A percentile compares a stretch with the other conserved stretches of the same genome.
These are phyloP conservation scores for Yamadazyma nakazawae DNA, from an alignment of 805 yeast genomes.

Conservation along the genomic window DNA sequence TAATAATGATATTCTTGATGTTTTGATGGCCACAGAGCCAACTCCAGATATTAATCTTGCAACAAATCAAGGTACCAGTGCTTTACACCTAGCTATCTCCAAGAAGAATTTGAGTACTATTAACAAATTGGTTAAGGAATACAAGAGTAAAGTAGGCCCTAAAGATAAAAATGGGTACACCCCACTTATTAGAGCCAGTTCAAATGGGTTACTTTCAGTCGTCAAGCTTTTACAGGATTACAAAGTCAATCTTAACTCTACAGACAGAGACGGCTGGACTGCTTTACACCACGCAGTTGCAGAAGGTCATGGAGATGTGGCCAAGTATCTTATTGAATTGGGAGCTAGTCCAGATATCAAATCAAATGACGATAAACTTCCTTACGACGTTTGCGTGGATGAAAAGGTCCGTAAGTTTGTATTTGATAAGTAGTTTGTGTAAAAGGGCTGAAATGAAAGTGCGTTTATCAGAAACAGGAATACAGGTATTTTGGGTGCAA, in stretches of 20 bases:
- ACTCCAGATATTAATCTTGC: constrained; percentile 57
- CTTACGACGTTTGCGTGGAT: constrained; percentile 35
- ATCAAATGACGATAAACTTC: constrained; percentile 49
- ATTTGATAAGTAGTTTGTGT: constrained; percentile 3
- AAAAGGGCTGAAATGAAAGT: background rate
- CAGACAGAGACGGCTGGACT: constrained; percentile 77
- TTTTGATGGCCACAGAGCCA: constrained; percentile 47
- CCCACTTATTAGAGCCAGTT: constrained; percentile 80
- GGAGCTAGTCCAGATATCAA: constrained; percentile 62
- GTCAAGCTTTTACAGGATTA: constrained; percentile 51
- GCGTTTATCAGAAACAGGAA: too few species aligned
- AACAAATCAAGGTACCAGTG: constrained; percentile 69
- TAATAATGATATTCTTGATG: constrained; percentile 47
- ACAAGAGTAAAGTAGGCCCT: constrained; percentile 57
- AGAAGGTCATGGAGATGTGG: constrained; percentile 84
- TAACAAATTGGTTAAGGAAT: constrained; percentile 46
- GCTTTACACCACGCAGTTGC: constrained; percentile 87
- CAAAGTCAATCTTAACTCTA: constrained; percentile 62
- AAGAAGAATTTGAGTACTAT: constrained; percentile 59
- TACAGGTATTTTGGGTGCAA: background rate
- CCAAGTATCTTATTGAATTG: constrained; percentile 51
- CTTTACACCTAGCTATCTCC: constrained; percentile 72
- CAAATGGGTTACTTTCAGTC: constrained; percentile 63
- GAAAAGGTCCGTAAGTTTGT: constrained; percentile 27
- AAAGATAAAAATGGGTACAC: constrained; percentile 66